Percentiles rank a stretch among this genome's conserved stretches.
phyloP scores from a whole-genome alignment of 78 protist genomes.

The Protostelium mycophagum region DNA sequence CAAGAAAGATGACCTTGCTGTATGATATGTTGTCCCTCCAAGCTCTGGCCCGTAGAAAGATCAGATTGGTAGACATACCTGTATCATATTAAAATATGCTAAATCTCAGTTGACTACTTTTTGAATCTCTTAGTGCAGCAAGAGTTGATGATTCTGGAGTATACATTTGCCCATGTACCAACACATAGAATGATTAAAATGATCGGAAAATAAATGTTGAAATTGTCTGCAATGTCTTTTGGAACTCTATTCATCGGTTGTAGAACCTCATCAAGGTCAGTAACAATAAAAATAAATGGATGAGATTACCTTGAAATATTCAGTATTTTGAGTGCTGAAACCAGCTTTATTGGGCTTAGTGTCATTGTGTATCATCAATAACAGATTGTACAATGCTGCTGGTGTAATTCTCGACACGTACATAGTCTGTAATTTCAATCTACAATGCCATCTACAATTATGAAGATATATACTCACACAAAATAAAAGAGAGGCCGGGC shows the following conservation, averaged over 20 bases:
- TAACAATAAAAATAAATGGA: background rate
- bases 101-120: background rate
- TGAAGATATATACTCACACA: background rate
- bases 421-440: background rate
- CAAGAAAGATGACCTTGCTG: too few species aligned
- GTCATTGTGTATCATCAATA: background rate
- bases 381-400: background rate
- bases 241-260: background rate
- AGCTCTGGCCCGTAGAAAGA: too few species aligned
- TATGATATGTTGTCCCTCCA: too few species aligned
- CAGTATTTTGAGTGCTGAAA: background rate
- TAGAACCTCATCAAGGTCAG: background rate
- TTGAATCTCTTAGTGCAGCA: slow-evolving; percentile 26
- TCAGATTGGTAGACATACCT: background rate
- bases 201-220: slow-evolving; percentile 58
- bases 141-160: slow-evolving; percentile 25
- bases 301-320: background rate
- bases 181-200: slow-evolving; percentile 36
- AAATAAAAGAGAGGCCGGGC: slow-evolving; percentile 29
- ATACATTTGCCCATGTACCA: slow-evolving; percentile 37
- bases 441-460: background rate
- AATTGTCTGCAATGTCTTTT: background rate
- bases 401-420: background rate
- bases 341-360: background rate
- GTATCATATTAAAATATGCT: background rate